A percentile compares a stretch with the other conserved stretches of the same genome.
Evolutionary conservation across 768 basidiomycete species (phyloP).

Genomic region (Pleurotus salmoneostramineus): DNA sequence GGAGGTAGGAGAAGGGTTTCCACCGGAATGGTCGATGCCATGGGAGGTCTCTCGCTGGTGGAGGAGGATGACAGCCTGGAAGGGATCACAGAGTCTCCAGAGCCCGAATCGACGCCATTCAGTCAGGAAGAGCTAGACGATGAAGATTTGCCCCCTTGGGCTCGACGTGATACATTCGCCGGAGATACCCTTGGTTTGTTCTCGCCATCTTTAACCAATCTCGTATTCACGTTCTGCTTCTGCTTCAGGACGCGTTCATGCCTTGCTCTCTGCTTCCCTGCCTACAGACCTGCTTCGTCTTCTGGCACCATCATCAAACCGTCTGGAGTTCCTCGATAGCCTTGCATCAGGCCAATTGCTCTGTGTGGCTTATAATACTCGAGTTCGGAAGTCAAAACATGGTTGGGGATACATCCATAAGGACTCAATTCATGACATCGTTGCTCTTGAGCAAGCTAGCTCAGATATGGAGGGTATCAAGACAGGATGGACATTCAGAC

Average conservation of each 20-base stretch:
- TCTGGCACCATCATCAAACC: not conserved
- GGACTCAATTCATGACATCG: slow-evolving; percentile 77
- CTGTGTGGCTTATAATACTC: slow-evolving; percentile 77
- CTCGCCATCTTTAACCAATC: not conserved
- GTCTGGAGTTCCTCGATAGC: slow-evolving; percentile 38
- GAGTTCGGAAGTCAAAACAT: slow-evolving; percentile 73
- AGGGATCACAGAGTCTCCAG: slow-evolving; percentile 3
- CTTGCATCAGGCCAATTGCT: slow-evolving; percentile 78
- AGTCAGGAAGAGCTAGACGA: slow-evolving; percentile 1
- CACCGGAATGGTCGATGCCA: slow-evolving; percentile 51
- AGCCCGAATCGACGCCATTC: not conserved
- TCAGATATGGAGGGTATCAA: slow-evolving; percentile 35
- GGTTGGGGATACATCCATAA: slow-evolving; percentile 87
- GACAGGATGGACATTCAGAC: slow-evolving; percentile 78
- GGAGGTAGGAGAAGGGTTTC: slow-evolving; percentile 52
- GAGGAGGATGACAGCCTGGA: slow-evolving; percentile 17
- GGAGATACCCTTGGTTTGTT: slow-evolving; percentile 57
- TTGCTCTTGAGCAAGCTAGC: slow-evolving; percentile 53
- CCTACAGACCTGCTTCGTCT: slow-evolving; percentile 31
- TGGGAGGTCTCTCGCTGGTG: slow-evolving; percentile 42
- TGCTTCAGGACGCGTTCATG: slow-evolving; percentile 56
- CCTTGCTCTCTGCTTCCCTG: slow-evolving; percentile 56
- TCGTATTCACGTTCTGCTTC: not conserved
- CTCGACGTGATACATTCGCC: slow-evolving; percentile 50
- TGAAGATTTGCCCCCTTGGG: slow-evolving; percentile 58